These are phyloP conservation scores for Cyclanthera cordifolia DNA, from an alignment of 306 rosid species.

Conservation along the genomic window DNA sequence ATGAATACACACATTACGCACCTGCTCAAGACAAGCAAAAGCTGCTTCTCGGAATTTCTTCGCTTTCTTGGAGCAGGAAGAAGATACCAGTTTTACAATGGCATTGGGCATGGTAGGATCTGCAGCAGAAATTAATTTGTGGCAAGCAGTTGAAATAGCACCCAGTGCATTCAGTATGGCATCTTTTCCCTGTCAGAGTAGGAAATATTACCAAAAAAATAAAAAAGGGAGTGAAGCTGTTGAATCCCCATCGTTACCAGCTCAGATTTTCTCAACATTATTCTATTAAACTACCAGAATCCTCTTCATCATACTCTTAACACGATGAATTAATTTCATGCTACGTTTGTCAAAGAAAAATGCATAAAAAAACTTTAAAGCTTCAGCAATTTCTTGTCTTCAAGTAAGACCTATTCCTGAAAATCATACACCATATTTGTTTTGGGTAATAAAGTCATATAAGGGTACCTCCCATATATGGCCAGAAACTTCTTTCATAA, in stretches of 20 bases:
- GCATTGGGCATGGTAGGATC: slow-evolving; percentile 49
- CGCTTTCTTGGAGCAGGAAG: slow-evolving; percentile 67
- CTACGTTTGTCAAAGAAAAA: not conserved
- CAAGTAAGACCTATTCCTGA: not conserved
- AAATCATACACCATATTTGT: not conserved
- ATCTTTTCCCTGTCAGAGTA: slow-evolving; percentile 76
- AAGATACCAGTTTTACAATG: slow-evolving; percentile 51
- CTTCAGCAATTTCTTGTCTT: not conserved
- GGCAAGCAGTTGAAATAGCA: slow-evolving; percentile 68
- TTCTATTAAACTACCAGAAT: not conserved
- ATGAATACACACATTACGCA: slow-evolving; percentile 12
- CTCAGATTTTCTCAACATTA: not conserved
- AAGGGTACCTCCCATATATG: slow-evolving; percentile 86
- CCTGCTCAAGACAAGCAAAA: slow-evolving; percentile 74
- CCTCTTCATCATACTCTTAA: not conserved
- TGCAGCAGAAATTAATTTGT: slow-evolving; percentile 42
- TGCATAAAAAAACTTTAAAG: not conserved
- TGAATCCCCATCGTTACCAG: not conserved
- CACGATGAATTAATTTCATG: not conserved
- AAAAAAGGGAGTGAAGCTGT: not conserved
- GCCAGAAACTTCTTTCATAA: slow-evolving; percentile 82
- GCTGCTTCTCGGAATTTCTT: slow-evolving; percentile 86
- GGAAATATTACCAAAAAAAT: not conserved
- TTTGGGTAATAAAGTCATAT: slow-evolving; percentile 1
- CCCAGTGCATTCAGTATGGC: slow-evolving; percentile 59